phyloP scores from a whole-genome alignment of 1,139 yeast genomes.

The Blastobotrys illinoisensis region DNA sequence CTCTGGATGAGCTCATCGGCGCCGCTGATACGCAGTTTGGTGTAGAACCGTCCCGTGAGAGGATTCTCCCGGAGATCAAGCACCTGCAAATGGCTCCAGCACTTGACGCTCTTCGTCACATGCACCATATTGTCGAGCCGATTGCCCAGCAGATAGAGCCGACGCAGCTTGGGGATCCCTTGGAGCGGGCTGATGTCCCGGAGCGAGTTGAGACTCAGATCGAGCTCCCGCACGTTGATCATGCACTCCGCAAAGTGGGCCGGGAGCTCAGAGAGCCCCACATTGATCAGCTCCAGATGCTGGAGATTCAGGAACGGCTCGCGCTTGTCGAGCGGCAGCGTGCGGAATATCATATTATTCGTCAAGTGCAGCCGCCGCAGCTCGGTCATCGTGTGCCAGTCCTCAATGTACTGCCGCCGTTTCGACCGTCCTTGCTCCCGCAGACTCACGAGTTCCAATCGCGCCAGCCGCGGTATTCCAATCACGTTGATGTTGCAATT shows the following conservation, averaged over 20 bases:
- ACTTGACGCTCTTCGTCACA: slow-evolving; percentile 21
- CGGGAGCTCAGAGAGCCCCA: slow-evolving; percentile 27
- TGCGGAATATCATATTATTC: slow-evolving; percentile 19
- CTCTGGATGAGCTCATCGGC: slow-evolving; percentile 17
- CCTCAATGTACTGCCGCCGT: slow-evolving; percentile 4
- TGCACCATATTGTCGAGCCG: slow-evolving; percentile 21
- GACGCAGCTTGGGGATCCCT: slow-evolving; percentile 27
- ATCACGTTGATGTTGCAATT: slow-evolving; percentile 11
- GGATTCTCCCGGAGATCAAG: slow-evolving; percentile 34
- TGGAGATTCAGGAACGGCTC: slow-evolving; percentile 32
- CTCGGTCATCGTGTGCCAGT: slow-evolving; percentile 20
- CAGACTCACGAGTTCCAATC: slow-evolving; percentile 12
- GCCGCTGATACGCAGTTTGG: slow-evolving; percentile 18
- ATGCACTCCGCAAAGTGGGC: slow-evolving; percentile 21
- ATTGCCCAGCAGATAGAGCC: slow-evolving; percentile 29
- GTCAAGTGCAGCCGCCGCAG: slow-evolving; percentile 25
- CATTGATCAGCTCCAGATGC: slow-evolving; percentile 30
- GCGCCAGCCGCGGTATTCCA: slow-evolving; percentile 13
- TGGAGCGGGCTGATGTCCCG: slow-evolving; percentile 24
- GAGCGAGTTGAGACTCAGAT: slow-evolving; percentile 31
- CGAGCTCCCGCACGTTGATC: slow-evolving; percentile 32
- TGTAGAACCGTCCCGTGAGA: slow-evolving; percentile 26
- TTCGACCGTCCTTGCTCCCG: not conserved
- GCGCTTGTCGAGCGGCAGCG: slow-evolving; percentile 16
- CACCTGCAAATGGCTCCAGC: slow-evolving; percentile 23